phyloP scores from a whole-genome alignment of 164 flowering plant genomes.

The Vitis cinerea region DNA sequence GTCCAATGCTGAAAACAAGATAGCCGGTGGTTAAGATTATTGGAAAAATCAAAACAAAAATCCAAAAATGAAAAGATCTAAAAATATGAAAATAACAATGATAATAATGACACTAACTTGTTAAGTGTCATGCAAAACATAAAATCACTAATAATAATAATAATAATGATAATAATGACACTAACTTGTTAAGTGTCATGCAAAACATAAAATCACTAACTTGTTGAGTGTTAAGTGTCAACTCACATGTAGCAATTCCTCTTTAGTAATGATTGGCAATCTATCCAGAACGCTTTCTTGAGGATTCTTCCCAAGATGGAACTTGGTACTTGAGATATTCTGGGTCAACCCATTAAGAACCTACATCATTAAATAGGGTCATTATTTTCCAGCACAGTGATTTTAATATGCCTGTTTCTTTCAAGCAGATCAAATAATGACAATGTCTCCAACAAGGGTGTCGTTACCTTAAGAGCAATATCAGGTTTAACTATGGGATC shows the following conservation, averaged over 20 bases:
- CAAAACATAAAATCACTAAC: neutral
- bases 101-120: neutral
- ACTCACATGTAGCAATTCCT: conserved; percentile 81
- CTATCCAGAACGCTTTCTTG: conserved; percentile 73
- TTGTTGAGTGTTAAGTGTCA: neutral
- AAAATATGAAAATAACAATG: neutral
- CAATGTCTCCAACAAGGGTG: neutral
- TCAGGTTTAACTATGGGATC: conserved; percentile 71
- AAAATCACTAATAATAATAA: too few species aligned
- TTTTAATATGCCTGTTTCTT: neutral
- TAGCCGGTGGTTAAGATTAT: neutral
- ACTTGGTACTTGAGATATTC: conserved; percentile 71
- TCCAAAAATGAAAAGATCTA: neutral
- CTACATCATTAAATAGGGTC: conserved; percentile 29
- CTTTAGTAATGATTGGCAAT: conserved; percentile 68
- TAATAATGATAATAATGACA: neutral
- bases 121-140: neutral
- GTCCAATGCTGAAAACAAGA: conserved; percentile 76
- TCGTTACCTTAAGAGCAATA: conserved; percentile 64
- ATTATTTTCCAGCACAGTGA: neutral
- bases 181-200: neutral
- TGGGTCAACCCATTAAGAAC: conserved; percentile 79
- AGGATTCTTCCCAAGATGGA: conserved; percentile 68
- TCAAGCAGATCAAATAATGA: neutral
- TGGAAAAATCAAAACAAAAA: neutral